phyloP scores from a whole-genome alignment of 768 basidiomycete species.

The Pleurotus giganteus region DNA sequence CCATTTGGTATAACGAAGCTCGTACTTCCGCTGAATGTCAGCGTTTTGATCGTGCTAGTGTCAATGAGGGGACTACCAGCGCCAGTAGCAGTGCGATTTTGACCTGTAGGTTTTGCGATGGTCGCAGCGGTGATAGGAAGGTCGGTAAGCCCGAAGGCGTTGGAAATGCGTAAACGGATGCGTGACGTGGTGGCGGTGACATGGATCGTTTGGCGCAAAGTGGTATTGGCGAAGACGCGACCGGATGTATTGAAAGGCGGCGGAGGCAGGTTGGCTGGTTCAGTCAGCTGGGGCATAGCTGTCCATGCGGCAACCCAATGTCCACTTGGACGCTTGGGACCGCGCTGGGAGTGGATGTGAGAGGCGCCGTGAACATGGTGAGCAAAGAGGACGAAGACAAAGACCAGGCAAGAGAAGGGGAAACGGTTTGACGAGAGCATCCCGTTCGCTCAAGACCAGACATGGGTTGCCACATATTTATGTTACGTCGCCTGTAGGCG shows the following conservation, averaged over 20 bases:
- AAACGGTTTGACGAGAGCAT: too few species aligned
- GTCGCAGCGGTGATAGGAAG: conserved; percentile 44
- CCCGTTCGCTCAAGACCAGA: too few species aligned
- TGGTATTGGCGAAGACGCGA: conserved; percentile 41
- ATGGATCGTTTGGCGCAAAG: conserved; percentile 49
- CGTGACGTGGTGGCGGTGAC: conserved; percentile 35
- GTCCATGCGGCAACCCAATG: conserved; percentile 37
- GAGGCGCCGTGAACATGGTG: neutral
- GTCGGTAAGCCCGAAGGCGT: conserved; percentile 42
- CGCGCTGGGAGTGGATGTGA: neutral
- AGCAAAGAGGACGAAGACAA: neutral
- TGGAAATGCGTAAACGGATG: conserved; percentile 46
- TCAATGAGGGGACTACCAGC: conserved; percentile 34
- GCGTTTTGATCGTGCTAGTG: conserved; percentile 27
- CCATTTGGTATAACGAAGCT: conserved; percentile 40
- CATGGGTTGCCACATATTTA: too few species aligned
- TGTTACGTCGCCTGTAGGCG: neutral
- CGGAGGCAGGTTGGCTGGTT: conserved; percentile 32
- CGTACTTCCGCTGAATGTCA: conserved; percentile 45
- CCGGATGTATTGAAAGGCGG: conserved; percentile 27
- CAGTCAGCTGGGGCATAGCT: conserved; percentile 39
- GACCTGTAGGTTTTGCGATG: conserved; percentile 35
- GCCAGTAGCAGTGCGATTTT: conserved; percentile 21
- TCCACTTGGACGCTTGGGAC: neutral
- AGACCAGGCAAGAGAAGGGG: neutral